Conservation (phyloP, 371 early-diverging fungal species). For the Umbelopsis sp. region DNA sequence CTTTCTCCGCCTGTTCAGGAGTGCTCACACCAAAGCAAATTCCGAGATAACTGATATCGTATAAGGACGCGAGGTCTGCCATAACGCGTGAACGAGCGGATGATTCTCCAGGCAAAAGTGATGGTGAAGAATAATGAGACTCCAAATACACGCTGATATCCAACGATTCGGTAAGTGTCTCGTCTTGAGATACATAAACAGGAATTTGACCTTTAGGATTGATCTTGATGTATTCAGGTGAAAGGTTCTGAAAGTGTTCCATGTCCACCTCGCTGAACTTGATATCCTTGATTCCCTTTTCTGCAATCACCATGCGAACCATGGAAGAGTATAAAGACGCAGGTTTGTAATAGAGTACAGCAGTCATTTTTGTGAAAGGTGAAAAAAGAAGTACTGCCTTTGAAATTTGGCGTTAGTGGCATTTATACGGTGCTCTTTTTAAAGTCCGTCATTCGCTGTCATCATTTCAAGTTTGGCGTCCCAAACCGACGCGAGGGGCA, state of each 20-base stretch:
- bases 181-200: conserved; percentile 17
- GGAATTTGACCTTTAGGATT: conserved; percentile 29
- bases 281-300: conserved; percentile 3
- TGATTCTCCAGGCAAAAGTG: conserved; percentile 16
- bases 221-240: conserved; percentile 26
- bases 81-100: conserved; percentile 18
- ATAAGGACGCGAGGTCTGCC: conserved; percentile 12
- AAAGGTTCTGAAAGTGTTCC: conserved; percentile 15
- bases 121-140: conserved; percentile 14
- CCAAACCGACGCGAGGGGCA: too few relatives aligned
- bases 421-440: too few relatives aligned
- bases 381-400: not conserved
- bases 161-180: conserved; percentile 22
- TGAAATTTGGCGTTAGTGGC: too few relatives aligned
- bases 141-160: conserved; percentile 23
- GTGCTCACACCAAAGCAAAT: conserved; percentile 22
- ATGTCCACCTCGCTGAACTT: not conserved
- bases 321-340: not conserved
- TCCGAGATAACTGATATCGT: conserved; percentile 22
- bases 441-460: too few relatives aligned
- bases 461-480: too few relatives aligned
- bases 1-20: not conserved
- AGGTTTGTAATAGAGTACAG: not conserved
- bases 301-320: conserved; percentile 9
- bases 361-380: not conserved